Evolutionary conservation across 306 rosid genomes (phyloP).

Genomic region (Ammopiptanthus mongolicus): DNA sequence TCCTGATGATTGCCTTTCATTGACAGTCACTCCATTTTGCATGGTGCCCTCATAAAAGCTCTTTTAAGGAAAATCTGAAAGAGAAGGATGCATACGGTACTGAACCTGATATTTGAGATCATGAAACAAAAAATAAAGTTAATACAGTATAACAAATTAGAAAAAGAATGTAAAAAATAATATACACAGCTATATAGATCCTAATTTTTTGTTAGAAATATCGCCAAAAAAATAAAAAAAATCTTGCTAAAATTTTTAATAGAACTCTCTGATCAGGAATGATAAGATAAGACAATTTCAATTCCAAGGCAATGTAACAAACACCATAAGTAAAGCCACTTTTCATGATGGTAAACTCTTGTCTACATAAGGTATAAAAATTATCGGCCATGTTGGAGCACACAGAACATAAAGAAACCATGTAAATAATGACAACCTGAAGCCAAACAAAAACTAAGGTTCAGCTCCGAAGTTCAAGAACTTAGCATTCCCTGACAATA

Average conservation of each 20-base stretch:
- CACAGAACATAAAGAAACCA: background rate
- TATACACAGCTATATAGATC: background rate
- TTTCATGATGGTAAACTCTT: background rate
- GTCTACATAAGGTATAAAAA: background rate
- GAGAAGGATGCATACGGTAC: slow-evolving; percentile 97
- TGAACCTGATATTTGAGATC: slow-evolving; percentile 63
- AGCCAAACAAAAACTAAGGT: background rate
- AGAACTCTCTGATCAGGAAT: background rate
- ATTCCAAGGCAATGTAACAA: background rate
- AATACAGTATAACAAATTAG: background rate
- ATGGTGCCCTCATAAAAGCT: slow-evolving; percentile 98
- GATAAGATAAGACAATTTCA: background rate
- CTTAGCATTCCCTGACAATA: background rate
- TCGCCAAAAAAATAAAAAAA: background rate
- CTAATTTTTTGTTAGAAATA: background rate
- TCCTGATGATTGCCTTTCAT: slow-evolving; percentile 92
- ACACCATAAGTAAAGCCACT: background rate
- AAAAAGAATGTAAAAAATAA: background rate
- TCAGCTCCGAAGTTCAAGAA: background rate
- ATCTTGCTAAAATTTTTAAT: background rate
- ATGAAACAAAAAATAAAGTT: background rate
- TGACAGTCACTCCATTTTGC: slow-evolving; percentile 96
- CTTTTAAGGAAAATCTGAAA: slow-evolving; percentile 96
- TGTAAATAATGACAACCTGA: background rate
- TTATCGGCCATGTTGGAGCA: background rate